A percentile compares a stretch with the other conserved stretches of the same genome.
These are phyloP conservation scores for Erysimum cheiranthoides DNA, from an alignment of 345 rosid genomes.

Conservation along the genomic window DNA sequence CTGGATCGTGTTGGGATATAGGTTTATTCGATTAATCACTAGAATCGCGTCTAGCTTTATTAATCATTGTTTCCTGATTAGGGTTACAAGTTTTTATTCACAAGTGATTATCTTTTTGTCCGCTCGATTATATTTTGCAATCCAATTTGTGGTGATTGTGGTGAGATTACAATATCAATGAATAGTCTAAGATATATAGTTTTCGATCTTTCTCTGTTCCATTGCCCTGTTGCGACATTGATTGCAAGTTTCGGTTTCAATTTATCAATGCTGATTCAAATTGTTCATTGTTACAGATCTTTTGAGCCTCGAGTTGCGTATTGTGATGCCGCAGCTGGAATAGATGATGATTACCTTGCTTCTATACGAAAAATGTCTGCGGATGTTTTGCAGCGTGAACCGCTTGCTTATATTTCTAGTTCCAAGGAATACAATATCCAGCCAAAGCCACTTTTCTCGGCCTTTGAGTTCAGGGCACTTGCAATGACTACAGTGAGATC, in stretches of 20 bases:
- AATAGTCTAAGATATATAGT: background rate
- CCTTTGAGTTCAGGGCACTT: conserved; percentile 76
- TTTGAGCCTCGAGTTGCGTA: conserved; percentile 70
- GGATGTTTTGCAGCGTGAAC: conserved; percentile 52
- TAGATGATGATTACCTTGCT: conserved; percentile 63
- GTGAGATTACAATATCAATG: background rate
- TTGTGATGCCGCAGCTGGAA: conserved; percentile 82
- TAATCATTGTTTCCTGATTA: conserved; percentile 12
- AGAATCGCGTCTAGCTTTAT: background rate
- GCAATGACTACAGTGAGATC: conserved; percentile 89
- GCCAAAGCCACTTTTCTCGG: conserved; percentile 81
- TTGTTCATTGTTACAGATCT: conserved; percentile 49
- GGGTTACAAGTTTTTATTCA: conserved; percentile 15
- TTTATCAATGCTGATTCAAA: conserved; percentile 23
- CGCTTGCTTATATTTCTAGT: conserved; percentile 51
- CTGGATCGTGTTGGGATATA: conserved; percentile 26
- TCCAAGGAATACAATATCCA: conserved; percentile 74
- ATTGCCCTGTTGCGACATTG: background rate
- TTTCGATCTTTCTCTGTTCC: background rate
- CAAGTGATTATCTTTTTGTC: background rate
- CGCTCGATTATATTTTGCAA: background rate
- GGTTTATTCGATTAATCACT: conserved; percentile 17
- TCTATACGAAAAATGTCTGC: conserved; percentile 52
- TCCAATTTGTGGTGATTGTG: background rate
- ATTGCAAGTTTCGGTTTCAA: background rate